phyloP scores from a whole-genome alignment of 1,139 yeast genomes.

The Kluyveromyces sp. region DNA sequence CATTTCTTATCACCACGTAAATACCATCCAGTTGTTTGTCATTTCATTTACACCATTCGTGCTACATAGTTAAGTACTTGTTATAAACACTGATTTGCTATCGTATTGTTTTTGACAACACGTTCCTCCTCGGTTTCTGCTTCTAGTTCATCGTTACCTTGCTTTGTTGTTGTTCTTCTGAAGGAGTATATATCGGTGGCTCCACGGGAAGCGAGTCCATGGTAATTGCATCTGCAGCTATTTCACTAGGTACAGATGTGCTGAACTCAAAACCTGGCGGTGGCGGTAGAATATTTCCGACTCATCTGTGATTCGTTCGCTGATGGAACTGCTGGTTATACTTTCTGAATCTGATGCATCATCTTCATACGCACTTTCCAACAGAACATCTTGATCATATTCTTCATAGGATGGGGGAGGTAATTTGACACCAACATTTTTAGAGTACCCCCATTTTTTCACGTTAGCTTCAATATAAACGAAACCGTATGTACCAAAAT shows the following conservation, averaged over 20 bases:
- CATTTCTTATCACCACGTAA: neutral
- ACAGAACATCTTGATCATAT: conserved; percentile 35
- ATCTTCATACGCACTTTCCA: conserved; percentile 33
- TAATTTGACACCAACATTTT: conserved; percentile 57
- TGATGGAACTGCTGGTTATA: conserved; percentile 19
- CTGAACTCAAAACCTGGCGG: conserved; percentile 31
- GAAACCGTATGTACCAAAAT: conserved; percentile 85
- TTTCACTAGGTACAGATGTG: conserved; percentile 21
- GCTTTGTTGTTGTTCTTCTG: conserved; percentile 7
- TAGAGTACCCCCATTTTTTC: conserved; percentile 85
- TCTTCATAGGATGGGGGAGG: conserved; percentile 68
- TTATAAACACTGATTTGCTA: conserved; percentile 20
- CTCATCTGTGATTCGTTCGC: conserved; percentile 10
- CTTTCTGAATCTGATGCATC: conserved; percentile 28
- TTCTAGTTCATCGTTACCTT: conserved; percentile 1
- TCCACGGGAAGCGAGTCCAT: conserved; percentile 29
- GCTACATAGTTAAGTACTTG: conserved; percentile 6
- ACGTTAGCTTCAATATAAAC: conserved; percentile 91
- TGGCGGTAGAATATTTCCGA: conserved; percentile 27
- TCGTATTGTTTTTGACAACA: conserved; percentile 16
- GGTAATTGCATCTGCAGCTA: conserved; percentile 26
- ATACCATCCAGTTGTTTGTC: neutral
- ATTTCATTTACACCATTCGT: neutral
- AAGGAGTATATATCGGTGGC: conserved; percentile 33
- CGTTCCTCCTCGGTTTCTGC: conserved; percentile 18